Percentiles rank a stretch among this genome's conserved stretches.
phyloP scores from a whole-genome alignment of 495 filamentous ascomycete species.

The Aspergillus carlsbadensis region DNA sequence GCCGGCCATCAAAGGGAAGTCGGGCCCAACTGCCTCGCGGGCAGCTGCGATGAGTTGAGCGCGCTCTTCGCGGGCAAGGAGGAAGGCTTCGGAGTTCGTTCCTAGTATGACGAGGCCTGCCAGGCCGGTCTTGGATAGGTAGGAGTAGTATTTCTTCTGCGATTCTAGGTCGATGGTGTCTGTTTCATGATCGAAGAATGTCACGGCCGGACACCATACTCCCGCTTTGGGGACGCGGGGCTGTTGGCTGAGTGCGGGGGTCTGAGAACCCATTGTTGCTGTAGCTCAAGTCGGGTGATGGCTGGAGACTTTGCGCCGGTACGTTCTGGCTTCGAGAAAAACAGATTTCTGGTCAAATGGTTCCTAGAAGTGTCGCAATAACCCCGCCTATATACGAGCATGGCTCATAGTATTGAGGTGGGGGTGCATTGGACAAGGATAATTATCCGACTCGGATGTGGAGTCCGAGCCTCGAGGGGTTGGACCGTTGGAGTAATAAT shows the following conservation, averaged over 20 bases:
- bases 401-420: not conserved
- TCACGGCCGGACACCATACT: slow-evolving; percentile 41
- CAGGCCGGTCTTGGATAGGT: slow-evolving; percentile 54
- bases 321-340: not conserved
- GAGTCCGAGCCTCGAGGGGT: slow-evolving; percentile 10
- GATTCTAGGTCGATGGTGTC: slow-evolving; percentile 50
- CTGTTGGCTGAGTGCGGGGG: slow-evolving; percentile 11
- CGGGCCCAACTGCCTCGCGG: slow-evolving; percentile 48
- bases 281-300: not conserved
- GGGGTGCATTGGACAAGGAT: slow-evolving; percentile 13
- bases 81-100: slow-evolving; percentile 66
- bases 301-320: not conserved
- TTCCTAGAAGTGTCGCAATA: not conserved
- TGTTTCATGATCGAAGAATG: slow-evolving; percentile 53
- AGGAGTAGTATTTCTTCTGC: slow-evolving; percentile 54
- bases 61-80: slow-evolving; percentile 62
- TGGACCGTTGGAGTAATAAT: not conserved
- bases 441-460: slow-evolving; percentile 18
- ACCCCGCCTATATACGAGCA: not conserved
- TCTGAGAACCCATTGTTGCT: slow-evolving; percentile 18
- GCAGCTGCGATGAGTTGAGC: slow-evolving; percentile 49
- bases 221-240: slow-evolving; percentile 27
- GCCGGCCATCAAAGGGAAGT: slow-evolving; percentile 61
- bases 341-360: not conserved
- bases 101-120: slow-evolving; percentile 61